Base-by-base conservation (phyloP, 306 rosid genomes). In the Medicago ruthenica region DNA sequence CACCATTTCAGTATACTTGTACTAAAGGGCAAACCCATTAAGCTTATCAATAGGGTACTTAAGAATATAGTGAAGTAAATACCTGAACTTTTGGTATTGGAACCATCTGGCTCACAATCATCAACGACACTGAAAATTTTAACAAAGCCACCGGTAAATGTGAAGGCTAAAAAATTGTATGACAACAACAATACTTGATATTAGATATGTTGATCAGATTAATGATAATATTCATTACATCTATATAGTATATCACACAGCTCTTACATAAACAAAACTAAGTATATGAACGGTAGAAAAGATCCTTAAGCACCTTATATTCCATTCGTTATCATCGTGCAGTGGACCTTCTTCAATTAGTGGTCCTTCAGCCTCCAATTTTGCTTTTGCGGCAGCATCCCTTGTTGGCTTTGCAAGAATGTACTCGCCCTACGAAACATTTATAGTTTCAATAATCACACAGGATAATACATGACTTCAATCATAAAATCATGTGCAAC, bases 261-360 rank as follows among this genome's bases (percentile, higher is more conserved):
- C 59, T 53, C 71, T 42, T 18, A 14, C 5, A 18, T n/a, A 48
- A 80, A 67, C 27, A 37, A 40, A 40, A 10, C 3, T 6, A 15
- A 48, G 14, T 37, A 60, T 20, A 42, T 68, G 66, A 62, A 73
- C 6, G 2, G 14, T 42, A 57, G 42, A 48, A n/a, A 78, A 75
- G 54, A 72, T 75, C 75, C 53, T 54, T 44, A 76, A 62, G 79
- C 85, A 95, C 99, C 99, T 95, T 81, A 95, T 92, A 62, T 88
- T 89, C 99, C 99, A 95, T 80, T 95, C 97, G n/a, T 95, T 95
- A 48, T 95, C 97, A 58, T 80, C 58, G 77, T 92, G 99, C 71
- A 92, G 85, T 37, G 96, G 97, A 24, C 71, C 83, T 73, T 95
- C 99, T 73, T 39, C 71, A 40, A 70, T 81, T 59, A 84, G 62